These are phyloP conservation scores for sorghum (Sorghum bicolor) DNA, from an alignment of 176 grass and related monocot genomes.

Conservation along the genomic window Sorghum_bicolor_NCBIv3 NC_012879.2:2681501-2682000, in stretches of 20 bases:
- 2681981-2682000: too few relatives aligned
- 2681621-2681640: background rate
- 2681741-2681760: background rate
- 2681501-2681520: background rate
- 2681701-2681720: background rate
- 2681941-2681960: too few relatives aligned
- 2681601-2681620: background rate
- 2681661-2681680: too few relatives aligned
- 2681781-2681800: background rate
- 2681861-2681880: background rate
- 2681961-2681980: too few relatives aligned
- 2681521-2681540: background rate
- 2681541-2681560: background rate
- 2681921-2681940: too few relatives aligned
- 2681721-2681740: background rate
- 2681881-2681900: background rate
- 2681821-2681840: background rate
- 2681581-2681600: background rate
- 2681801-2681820: background rate
- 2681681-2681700: too few relatives aligned
- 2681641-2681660: background rate
- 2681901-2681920: too few relatives aligned
- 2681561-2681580: background rate
- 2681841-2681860: background rate
- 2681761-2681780: background rate